Evolutionary conservation across 1,139 yeast species (phyloP).

Genomic region (Scheffersomyces lignicola): DNA sequence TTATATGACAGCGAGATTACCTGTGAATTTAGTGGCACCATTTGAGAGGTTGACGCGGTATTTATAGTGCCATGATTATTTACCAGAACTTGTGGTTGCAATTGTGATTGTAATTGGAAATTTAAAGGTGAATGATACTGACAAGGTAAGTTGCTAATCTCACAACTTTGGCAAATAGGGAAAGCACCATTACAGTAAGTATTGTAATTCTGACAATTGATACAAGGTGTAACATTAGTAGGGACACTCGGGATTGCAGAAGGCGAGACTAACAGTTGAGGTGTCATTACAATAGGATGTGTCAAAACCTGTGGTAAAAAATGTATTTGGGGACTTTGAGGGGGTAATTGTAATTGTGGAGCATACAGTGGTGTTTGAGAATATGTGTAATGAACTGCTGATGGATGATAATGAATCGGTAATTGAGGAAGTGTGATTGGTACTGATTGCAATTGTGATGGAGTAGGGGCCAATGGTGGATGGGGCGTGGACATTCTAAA

Average conservation of each 20-base stretch:
- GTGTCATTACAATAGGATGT: slow-evolving; percentile 2
- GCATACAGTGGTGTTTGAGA: slow-evolving; percentile 2
- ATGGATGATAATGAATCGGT: neutral
- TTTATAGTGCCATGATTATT: no score
- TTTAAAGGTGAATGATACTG: no score
- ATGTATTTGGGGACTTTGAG: neutral
- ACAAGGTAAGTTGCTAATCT: neutral
- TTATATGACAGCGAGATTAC: no score
- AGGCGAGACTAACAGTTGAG: neutral
- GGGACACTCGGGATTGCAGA: neutral
- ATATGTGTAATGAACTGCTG: no score
- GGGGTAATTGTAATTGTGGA: slow-evolving; percentile 2
- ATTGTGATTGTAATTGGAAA: no score
- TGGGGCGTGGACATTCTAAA: slow-evolving; percentile 1
- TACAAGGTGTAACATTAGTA: neutral
- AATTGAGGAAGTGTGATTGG: neutral
- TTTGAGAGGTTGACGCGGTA: no score
- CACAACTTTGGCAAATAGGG: neutral
- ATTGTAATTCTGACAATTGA: neutral
- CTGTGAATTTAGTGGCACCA: no score
- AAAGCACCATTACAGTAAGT: neutral
- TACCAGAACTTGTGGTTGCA: no score
- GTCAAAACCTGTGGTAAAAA: slow-evolving; percentile 1
- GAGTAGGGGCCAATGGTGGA: slow-evolving; percentile 1
- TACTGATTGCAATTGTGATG: neutral